Base-by-base conservation (phyloP, 768 basidiomycete species). In the Kwoniella newhampshirensis region DNA sequence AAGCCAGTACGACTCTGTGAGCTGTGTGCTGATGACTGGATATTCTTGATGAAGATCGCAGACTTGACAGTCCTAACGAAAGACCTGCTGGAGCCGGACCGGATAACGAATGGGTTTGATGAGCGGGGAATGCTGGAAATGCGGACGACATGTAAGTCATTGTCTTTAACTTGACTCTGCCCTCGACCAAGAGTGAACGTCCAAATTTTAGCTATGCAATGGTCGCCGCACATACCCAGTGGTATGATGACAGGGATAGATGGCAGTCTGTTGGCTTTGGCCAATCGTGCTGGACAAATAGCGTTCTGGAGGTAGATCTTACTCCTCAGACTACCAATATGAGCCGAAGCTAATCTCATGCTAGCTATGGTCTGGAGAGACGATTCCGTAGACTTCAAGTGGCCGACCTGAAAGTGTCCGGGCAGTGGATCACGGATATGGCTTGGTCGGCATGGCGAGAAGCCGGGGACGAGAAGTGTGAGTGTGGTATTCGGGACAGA, bases 221-320 rank as follows among this genome's bases (percentile, higher is more conserved):
- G 70, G 70, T 71, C 70, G 0, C 17, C 26, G 15, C 25, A 59
- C 13, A 12, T 62, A 12, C 57, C 60, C 3, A 5, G 63, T 4
- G 12, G 42, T 1, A 15, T 30, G 8, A 54, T 52, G 41, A 26
- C 66, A 30, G 59, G 62, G 8, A 26, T 59, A 4, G 71, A 66
- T 35, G 57, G 63, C 1, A 69, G 66, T 54, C 32, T 68, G 23
- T 32, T 73, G 28, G 64, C 64, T n/a, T 41, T 71, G 4, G 49
- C 54, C 2, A 63, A 56, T 41, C 25, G 70, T 51, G 64, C 62
- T 21, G 70, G 67, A 12, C 43, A 46, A 17, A 20, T 71, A 7
- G 44, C 51, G 0, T 49, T 71, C 13, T 71, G 70, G 70, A 50
- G 46, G 67, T 71, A n/a, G 44, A 63, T 66, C 55, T 13, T 28